Evolutionary conservation across 2,329 filamentous ascomycete species (phyloP).

Genomic region (Chaetothyriales sp.): DNA sequence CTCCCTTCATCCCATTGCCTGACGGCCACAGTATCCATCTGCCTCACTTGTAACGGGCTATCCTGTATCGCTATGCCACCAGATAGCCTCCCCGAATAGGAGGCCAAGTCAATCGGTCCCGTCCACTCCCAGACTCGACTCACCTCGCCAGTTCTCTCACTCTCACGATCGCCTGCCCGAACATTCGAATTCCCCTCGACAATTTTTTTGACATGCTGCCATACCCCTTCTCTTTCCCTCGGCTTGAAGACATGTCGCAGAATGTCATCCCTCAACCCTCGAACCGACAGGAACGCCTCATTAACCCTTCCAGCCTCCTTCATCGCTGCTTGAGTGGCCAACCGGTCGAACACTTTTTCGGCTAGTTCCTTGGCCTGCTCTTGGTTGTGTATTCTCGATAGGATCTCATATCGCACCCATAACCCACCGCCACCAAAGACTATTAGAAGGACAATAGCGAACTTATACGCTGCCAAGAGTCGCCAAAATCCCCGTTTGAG

Average conservation of each 20-base stretch:
- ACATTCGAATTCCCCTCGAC: conserved; percentile 94
- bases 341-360: conserved; percentile 65
- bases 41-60: neutral
- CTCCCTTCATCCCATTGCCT: conserved; percentile 30
- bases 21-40: conserved; percentile 13
- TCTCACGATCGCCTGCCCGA: conserved; percentile 57
- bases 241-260: conserved; percentile 68
- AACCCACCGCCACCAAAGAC: conserved; percentile 35
- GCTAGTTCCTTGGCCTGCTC: conserved; percentile 41
- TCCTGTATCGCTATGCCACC: neutral
- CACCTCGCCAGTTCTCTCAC: conserved; percentile 40
- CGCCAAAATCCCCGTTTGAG: conserved; percentile 34
- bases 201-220: conserved; percentile 67
- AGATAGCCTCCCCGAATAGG: neutral
- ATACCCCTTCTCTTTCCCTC: conserved; percentile 62
- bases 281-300: conserved; percentile 73
- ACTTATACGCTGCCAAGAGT: conserved; percentile 37
- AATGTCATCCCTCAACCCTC: conserved; percentile 83
- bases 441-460: conserved; percentile 36
- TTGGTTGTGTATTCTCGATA: conserved; percentile 12
- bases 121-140: conserved; percentile 57
- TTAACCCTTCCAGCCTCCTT: conserved; percentile 51
- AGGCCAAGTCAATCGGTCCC: conserved; percentile 38
- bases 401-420: conserved; percentile 54
- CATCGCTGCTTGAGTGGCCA: conserved; percentile 73